phyloP scores from a whole-genome alignment of 2,329 filamentous ascomycete species.

The Paramyrothecium sp. region DNA sequence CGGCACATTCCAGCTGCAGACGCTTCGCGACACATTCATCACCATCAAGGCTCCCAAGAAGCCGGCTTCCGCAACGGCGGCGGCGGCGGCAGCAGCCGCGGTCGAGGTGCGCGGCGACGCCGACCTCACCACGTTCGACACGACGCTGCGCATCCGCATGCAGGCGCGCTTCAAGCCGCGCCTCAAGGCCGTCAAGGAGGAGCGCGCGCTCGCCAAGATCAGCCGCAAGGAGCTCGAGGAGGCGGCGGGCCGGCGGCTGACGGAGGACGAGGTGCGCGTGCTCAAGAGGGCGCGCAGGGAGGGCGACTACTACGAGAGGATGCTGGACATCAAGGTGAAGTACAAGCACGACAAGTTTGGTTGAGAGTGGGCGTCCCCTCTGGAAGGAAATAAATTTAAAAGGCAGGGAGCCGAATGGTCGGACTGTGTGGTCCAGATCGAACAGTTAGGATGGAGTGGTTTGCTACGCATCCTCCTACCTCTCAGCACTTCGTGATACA shows the following conservation, averaged over 20 bases:
- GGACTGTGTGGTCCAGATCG: too few species aligned
- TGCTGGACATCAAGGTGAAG: conserved; percentile 87
- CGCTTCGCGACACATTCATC: conserved; percentile 69
- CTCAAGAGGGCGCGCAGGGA: conserved; percentile 82
- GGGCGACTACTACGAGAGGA: conserved; percentile 84
- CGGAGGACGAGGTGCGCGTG: conserved; percentile 82
- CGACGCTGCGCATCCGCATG: conserved; percentile 82
- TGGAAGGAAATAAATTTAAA: background rate
- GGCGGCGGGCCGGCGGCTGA: conserved; percentile 70
- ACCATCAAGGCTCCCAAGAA: conserved; percentile 52
- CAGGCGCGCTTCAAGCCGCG: conserved; percentile 91
- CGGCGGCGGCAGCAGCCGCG: conserved; percentile 45
- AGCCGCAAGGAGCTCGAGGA: conserved; percentile 82
- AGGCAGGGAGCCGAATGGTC: background rate
- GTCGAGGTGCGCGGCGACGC: conserved; percentile 77
- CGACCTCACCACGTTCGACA: conserved; percentile 63
- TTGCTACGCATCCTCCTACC: too few species aligned
- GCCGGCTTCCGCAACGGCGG: conserved; percentile 35
- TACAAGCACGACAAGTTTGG: conserved; percentile 85
- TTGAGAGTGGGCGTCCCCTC: conserved; percentile 13
- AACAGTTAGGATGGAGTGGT: too few species aligned
- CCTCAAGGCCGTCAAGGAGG: conserved; percentile 75
- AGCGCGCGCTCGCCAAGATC: conserved; percentile 81
- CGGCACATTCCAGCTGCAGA: conserved; percentile 74
- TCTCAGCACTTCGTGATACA: too few species aligned